phyloP scores from a whole-genome alignment of 176 grass and related monocot genomes.

The Melocanna baccifera region DNA sequence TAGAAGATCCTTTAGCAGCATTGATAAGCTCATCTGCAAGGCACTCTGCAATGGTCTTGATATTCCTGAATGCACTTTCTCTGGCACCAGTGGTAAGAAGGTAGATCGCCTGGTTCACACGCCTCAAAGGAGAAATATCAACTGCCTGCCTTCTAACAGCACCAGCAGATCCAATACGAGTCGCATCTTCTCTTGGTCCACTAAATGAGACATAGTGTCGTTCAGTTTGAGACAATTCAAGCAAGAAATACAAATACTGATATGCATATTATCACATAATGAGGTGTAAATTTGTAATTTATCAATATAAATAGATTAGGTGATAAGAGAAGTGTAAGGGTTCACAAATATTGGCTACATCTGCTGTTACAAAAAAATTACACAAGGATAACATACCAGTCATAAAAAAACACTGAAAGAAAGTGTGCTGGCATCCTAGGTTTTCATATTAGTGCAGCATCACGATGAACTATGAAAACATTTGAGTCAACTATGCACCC shows the following conservation, averaged over 20 bases:
- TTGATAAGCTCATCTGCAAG: conserved; percentile 70
- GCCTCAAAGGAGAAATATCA: conserved; percentile 76
- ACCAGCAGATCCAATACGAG: conserved; percentile 76
- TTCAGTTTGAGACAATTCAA: neutral
- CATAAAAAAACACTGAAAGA: neutral
- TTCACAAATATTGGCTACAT: neutral
- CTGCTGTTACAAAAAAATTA: neutral
- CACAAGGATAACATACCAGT: neutral
- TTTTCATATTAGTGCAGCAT: neutral
- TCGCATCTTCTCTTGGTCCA: conserved; percentile 69
- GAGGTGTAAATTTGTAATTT: neutral
- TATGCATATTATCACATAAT: neutral
- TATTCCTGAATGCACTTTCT: conserved; percentile 76
- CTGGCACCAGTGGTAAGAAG: conserved; percentile 75
- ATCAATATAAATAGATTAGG: neutral
- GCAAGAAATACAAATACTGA: neutral
- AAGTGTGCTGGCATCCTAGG: neutral
- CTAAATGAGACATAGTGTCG: neutral
- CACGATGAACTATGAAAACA: neutral
- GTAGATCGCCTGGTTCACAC: conserved; percentile 81
- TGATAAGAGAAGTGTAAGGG: neutral
- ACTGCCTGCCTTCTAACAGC: conserved; percentile 83
- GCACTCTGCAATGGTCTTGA: conserved; percentile 91
- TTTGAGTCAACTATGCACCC: neutral
- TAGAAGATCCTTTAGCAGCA: conserved; percentile 78